These are phyloP conservation scores for Kodamaea kaohsiungensis DNA, from an alignment of 805 yeast species.

Conservation along the genomic window DNA sequence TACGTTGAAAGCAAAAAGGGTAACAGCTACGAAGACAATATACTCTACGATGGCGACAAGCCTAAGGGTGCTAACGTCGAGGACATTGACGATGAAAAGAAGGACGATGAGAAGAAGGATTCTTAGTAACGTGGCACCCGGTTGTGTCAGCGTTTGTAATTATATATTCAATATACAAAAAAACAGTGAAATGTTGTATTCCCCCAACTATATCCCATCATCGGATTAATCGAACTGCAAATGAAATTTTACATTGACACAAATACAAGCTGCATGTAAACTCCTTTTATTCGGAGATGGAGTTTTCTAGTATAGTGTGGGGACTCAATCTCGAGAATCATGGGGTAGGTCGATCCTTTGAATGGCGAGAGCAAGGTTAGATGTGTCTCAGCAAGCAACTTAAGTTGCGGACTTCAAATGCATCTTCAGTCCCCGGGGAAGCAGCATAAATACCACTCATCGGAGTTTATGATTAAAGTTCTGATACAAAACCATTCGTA, in stretches of 20 bases:
- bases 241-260: not conserved
- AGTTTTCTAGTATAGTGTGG: no score
- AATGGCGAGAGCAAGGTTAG: no score
- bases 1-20: slow-evolving; percentile 4
- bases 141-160: not conserved
- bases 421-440: no score
- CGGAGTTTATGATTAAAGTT: no score
- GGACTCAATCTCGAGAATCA: no score
- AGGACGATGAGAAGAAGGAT: slow-evolving; percentile 2
- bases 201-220: not conserved
- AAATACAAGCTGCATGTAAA: not conserved
- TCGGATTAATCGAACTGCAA: not conserved
- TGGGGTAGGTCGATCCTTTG: no score
- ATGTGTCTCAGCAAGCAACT: no score
- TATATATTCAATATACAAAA: not conserved
- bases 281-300: not conserved
- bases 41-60: slow-evolving; percentile 11
- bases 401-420: no score
- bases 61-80: slow-evolving; percentile 12
- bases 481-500: no score
- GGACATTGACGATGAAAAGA: slow-evolving; percentile 8
- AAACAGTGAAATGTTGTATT: not conserved
- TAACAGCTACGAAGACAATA: slow-evolving; percentile 9
- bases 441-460: no score
- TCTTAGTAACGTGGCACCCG: not conserved